Evolutionary conservation across 1,284 basidiomycete genomes (phyloP), one percentile per base, ranked within the genome.

Genomic region (Naganishia sp.): DNA sequence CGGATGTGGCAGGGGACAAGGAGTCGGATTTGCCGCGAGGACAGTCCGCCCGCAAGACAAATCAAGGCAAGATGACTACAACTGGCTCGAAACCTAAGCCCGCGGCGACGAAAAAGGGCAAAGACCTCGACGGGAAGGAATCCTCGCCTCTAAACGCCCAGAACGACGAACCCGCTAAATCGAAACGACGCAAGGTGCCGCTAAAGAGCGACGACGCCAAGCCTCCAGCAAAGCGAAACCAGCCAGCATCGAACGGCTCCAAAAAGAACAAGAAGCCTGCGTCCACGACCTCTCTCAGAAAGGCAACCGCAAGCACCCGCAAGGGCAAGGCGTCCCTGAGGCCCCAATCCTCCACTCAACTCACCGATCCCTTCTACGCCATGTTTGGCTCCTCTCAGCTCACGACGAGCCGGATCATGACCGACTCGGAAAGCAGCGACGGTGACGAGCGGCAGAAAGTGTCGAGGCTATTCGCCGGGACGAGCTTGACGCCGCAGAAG

Each of bases 381-480:
- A 39, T 51, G 13, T 61, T 61, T 18, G 58, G 58, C 39, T 23
- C 21, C 39, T 61, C 58, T 13, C 58, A 61, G 35, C 58, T 47
- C 13, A 39, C 50, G 21, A 21, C 58, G n/a, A 28, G 35, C 17
- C 39, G 32, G 7, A 61, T 61, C 25, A 23, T 41, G 35, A 51
- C 58, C 32, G 58, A 61, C 35, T 41, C 58, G 32, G 58, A 61
- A 17, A 61, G 47, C 46, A 43, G 45, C n/a, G 58, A 61, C 31
- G 57, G 39, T 21, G 58, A 61, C 41, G 58, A 61, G 46, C 58
- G 35, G 3, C 46, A 41, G 28, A 61, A 61, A 25, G 58, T 61
- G 11, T 51, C 47, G 11, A 61, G 31, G n/a, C 47, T 61, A 15
- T 61, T 61, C 28, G 58, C 50, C 32, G 13, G 35, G 32, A 41